A percentile compares a stretch with the other conserved stretches of the same genome.
Evolutionary conservation across 495 filamentous ascomycete species (phyloP).

Genomic region (Massariosphaeria phaeospora): DNA sequence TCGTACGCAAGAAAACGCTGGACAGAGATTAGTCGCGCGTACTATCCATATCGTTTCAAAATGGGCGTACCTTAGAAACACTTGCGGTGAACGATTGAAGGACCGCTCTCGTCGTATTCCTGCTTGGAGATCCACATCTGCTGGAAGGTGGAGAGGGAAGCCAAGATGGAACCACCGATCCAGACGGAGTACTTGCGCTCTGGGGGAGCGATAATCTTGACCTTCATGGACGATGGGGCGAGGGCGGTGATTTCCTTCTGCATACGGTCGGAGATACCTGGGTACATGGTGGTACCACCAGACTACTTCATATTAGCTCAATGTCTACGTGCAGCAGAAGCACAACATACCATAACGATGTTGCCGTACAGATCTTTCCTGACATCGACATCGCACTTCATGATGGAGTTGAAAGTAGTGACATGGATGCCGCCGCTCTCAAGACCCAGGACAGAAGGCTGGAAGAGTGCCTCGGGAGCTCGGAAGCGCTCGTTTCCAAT

Average conservation of each 20-base stretch:
- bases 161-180: conserved; percentile 99
- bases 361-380: conserved; percentile 99
- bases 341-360: conserved; percentile 89
- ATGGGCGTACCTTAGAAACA: conserved; percentile 79
- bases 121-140: conserved; percentile 99
- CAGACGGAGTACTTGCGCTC: conserved; percentile 90
- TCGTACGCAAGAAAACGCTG: conserved; percentile 30
- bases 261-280: conserved; percentile 99
- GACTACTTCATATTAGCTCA: conserved; percentile 52
- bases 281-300: conserved; percentile 99
- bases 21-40: conserved; percentile 8
- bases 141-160: conserved; percentile 99
- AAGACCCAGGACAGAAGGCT: conserved; percentile 95
- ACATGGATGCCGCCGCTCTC: conserved; percentile 99
- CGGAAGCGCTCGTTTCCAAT: conserved; percentile 99
- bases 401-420: conserved; percentile 99
- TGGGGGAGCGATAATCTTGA: conserved; percentile 73
- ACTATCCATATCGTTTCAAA: conserved; percentile 7
- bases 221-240: conserved; percentile 90
- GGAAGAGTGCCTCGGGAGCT: conserved; percentile 98
- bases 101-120: conserved; percentile 99
- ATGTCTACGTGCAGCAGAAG: neutral
- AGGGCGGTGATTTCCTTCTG: conserved; percentile 99
- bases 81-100: conserved; percentile 99
- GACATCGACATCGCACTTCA: conserved; percentile 99